phyloP scores from a whole-genome alignment of 345 rosid genomes.

The Cardamine occulta region DNA sequence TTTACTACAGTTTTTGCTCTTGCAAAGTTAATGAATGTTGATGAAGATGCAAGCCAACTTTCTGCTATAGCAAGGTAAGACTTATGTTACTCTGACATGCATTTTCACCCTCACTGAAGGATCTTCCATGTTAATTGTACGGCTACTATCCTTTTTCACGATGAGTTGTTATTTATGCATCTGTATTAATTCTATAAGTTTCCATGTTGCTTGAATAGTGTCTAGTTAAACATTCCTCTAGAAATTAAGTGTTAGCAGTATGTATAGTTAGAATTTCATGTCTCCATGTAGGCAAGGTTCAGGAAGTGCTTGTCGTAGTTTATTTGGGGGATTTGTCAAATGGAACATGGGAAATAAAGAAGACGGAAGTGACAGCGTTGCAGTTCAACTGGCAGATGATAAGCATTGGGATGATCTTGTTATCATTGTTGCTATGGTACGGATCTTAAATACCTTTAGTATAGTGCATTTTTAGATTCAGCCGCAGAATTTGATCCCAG shows the following conservation, averaged over 20 bases:
- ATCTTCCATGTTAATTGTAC: not conserved
- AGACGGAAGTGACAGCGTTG: slow-evolving; percentile 88
- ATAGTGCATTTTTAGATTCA: not conserved
- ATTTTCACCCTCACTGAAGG: not conserved
- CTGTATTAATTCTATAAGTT: not conserved
- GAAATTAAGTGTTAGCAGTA: not conserved
- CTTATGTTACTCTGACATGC: not conserved
- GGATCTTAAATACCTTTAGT: slow-evolving; percentile 26
- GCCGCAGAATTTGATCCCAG: not conserved
- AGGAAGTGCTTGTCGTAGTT: slow-evolving; percentile 98
- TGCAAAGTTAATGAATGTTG: slow-evolving; percentile 87
- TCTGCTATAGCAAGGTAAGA: slow-evolving; percentile 91
- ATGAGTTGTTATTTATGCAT: slow-evolving; percentile 1
- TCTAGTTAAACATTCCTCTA: not conserved
- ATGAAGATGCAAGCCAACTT: slow-evolving; percentile 81
- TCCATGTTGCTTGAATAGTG: not conserved
- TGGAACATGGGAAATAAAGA: slow-evolving; percentile 89
- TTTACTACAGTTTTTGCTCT: slow-evolving; percentile 69
- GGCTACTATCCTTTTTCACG: not conserved
- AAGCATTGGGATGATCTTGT: slow-evolving; percentile 95
- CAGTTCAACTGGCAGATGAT: slow-evolving; percentile 89
- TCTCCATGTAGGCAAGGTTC: slow-evolving; percentile 81
- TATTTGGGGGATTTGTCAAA: slow-evolving; percentile 93
- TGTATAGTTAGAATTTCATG: slow-evolving; percentile 28
- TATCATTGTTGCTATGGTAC: slow-evolving; percentile 90